phyloP scores from a whole-genome alignment of 345 rosid genomes.

The Hibiscus trionum region DNA sequence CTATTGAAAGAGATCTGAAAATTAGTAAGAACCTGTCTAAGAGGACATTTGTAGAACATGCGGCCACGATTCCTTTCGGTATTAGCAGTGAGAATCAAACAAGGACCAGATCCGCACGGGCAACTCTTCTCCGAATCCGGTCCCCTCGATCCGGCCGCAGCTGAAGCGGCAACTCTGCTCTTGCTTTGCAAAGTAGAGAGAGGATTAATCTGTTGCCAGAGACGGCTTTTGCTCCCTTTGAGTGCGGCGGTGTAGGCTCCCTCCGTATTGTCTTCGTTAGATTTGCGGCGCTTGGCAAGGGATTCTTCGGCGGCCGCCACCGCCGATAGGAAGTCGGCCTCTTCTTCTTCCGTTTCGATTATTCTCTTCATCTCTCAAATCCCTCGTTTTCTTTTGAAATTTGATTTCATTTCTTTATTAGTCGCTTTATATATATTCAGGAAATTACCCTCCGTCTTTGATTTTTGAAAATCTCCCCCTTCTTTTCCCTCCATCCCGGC shows the following conservation, averaged over 20 bases:
- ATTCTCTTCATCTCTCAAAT: neutral
- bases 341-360: neutral
- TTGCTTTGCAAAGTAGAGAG: neutral
- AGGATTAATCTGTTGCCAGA: neutral
- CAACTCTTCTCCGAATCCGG: neutral
- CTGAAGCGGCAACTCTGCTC: neutral
- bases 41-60: conserved; percentile 1
- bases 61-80: neutral
- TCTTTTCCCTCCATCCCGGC: neutral
- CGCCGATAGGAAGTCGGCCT: neutral
- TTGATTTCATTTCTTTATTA: neutral
- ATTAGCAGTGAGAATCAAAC: conserved; percentile 3
- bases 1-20: neutral
- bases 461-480: neutral
- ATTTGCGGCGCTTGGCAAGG: neutral
- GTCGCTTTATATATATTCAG: neutral
- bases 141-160: neutral
- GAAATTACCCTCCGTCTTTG: neutral
- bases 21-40: neutral
- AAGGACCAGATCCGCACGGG: neutral
- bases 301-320: neutral
- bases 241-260: conserved; percentile 3
- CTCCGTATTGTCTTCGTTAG: neutral
- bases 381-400: neutral
- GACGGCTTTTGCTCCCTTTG: neutral